Evolutionary conservation across 2,329 filamentous ascomycete species (phyloP), one percentile per base, ranked within the genome.

Genomic region (Fusarium sterilihyphosum): DNA sequence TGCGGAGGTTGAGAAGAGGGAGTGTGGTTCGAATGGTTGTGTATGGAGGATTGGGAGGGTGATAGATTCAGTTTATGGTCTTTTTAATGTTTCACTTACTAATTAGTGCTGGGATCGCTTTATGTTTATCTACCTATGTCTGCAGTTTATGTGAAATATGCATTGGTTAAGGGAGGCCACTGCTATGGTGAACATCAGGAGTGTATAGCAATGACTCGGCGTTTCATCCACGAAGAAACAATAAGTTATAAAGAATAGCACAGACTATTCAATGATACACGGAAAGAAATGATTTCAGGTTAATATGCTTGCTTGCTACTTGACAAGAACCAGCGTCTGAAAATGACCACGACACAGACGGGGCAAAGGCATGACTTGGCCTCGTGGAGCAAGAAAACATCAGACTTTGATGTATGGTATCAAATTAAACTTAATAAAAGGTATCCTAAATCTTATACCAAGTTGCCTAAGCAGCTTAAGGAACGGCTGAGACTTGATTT

Each of bases 1-100:
- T 59, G 41, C 41, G 8, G 20, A 22, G 2, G 56, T 59, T 37
- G 56, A 59, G 56, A 59, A 50, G 31, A 49, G 56, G 18, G 56
- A 59, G 16, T 59, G 56, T 59, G 56, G 56, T n/a, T 59, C 31
- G 10, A 59, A 59, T 29, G 41, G 56, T 59, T 59, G 56, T 59
- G 20, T 59, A 7, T 59, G 56, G 56, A 59, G 56, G 56, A 50
- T 59, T 59, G 56, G 56, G 6, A 49, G 31, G 16, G 31, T 35
- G 18, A 59, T 50, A 20, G 56, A 59, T 24, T 59, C 41, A 10
- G 38, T 46, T 24, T 58, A 56, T 41, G 52, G 24, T 14, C 52
- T 29, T 11, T 41, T 3, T 41, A 14, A 41, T 22, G 24, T 31
- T 41, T 31, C 14, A 18, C 8, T 22, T 6, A 18, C 24, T 29